Evolutionary conservation across 2,329 filamentous ascomycete species (phyloP).

Genomic region (Rutstroemia sp.): DNA sequence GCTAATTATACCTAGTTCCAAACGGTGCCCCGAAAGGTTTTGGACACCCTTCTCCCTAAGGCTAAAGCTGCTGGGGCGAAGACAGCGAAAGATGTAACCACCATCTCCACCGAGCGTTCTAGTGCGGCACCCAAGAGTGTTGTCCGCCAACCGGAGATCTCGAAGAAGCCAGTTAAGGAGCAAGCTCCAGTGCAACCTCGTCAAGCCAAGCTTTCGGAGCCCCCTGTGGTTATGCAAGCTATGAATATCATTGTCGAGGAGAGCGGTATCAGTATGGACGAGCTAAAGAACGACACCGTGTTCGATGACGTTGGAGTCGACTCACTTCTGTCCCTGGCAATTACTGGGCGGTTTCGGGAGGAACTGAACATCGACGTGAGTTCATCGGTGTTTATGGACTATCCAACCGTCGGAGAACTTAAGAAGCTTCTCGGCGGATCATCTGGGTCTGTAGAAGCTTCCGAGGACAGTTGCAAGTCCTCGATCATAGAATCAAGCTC

Average conservation of each 20-base stretch:
- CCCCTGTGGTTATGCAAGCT: not conserved
- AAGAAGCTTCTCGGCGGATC: not conserved
- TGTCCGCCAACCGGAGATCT: not conserved
- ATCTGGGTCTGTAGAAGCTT: not conserved
- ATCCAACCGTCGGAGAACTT: not conserved
- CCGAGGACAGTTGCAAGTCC: not conserved
- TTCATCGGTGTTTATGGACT: constrained; percentile 9
- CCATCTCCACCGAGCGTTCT: not conserved
- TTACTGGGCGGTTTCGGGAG: constrained; percentile 44
- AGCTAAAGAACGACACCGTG: constrained; percentile 43
- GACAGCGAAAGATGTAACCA: not conserved
- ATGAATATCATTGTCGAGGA: not conserved
- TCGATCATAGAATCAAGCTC: not conserved
- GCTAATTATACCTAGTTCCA: not conserved
- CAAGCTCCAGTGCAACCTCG: not conserved
- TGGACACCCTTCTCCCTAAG: not conserved
- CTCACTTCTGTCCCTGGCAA: not conserved
- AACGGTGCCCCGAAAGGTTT: not conserved
- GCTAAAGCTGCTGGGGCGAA: not conserved
- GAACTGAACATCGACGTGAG: constrained; percentile 43
- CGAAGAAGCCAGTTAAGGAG: not conserved
- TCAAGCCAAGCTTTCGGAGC: not conserved
- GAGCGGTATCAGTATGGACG: constrained; percentile 41
- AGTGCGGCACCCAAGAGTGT: not conserved
- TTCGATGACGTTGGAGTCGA: not conserved